Evolutionary conservation across 1,284 basidiomycete genomes (phyloP).

Genomic region (Boletus holoroseus): DNA sequence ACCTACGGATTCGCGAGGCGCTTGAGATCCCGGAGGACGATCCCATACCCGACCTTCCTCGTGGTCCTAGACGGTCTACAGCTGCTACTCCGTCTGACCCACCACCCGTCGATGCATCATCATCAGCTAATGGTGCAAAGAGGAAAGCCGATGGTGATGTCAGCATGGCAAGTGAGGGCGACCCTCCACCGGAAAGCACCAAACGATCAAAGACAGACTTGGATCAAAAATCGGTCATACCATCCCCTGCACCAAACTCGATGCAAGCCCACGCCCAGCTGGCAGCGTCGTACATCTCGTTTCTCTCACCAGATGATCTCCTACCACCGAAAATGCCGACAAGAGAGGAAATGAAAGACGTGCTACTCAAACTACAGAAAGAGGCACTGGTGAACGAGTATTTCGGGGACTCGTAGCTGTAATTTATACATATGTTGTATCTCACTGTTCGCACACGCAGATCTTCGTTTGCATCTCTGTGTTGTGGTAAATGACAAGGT

Average conservation of each 20-base stretch:
- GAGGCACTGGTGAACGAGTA: constrained; percentile 81
- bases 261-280: constrained; percentile 48
- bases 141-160: constrained; percentile 48
- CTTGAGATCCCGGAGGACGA: constrained; percentile 52
- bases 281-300: constrained; percentile 68
- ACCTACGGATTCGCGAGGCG: constrained; percentile 48
- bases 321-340: constrained; percentile 72
- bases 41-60: constrained; percentile 50
- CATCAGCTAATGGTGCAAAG: constrained; percentile 36
- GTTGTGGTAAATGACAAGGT: not conserved
- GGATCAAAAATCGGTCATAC: constrained; percentile 4
- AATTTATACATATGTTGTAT: constrained; percentile 16
- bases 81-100: constrained; percentile 24
- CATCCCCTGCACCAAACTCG: constrained; percentile 23
- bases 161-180: constrained; percentile 29
- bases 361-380: constrained; percentile 76
- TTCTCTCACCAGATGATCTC: constrained; percentile 69
- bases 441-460: not conserved
- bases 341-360: constrained; percentile 72
- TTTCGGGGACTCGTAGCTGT: constrained; percentile 38
- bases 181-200: constrained; percentile 13
- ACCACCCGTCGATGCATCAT: constrained; percentile 11
- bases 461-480: not conserved
- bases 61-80: constrained; percentile 5
- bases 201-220: constrained; percentile 22